Evolutionary conservation across 495 filamentous ascomycete genomes (phyloP), one percentile per base, ranked within the genome.

Genomic region (Lophiostoma macrostomum): DNA sequence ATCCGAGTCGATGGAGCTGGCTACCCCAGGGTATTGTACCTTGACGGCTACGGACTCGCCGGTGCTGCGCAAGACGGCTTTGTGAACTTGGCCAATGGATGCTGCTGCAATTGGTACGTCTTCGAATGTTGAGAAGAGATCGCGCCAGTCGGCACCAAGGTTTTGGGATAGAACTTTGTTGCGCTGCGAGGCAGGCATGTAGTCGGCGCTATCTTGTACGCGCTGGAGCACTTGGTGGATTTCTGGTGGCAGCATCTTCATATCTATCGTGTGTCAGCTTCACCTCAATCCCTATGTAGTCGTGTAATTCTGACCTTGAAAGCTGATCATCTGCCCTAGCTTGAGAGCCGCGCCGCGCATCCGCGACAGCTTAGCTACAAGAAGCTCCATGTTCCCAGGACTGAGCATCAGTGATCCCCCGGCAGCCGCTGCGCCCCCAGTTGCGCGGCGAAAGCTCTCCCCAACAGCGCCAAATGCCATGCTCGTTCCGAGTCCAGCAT

Each of bases 271-370:
- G 7, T 10, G 30, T 42, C 27, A 53, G 20, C n/a, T n/a, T n/a
- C 30, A 47, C 1, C 18, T 7, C n/a, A 27, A 20, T 12, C 0
- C 95, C 78, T 82, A 95, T 86, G n/a, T n/a, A n/a, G n/a, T n/a
- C n/a, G 64, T 80, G 69, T 95, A 90, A 55, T 20, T 19, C 69
- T 42, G 44, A 84, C 81, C 83, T 74, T 98, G 93, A 64, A 98
- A 90, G 63, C 87, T 93, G 72, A 98, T 84, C 86, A 98, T 90
- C 70, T 98, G 93, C 4, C 93, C 93, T 4, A 98, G 71, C 69
- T 98, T 98, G n/a, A 98, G 73, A 35, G 93, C 93, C n/a, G 93
- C 94, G 19, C 93, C 93, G 61, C 93, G 83, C 93, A 98, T 98
- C 22, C 87, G 84, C 10, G 90, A 95, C 6, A 98, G 80, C 69